phyloP scores from a whole-genome alignment of 768 basidiomycete genomes.

The Wakefieldia striispora region DNA sequence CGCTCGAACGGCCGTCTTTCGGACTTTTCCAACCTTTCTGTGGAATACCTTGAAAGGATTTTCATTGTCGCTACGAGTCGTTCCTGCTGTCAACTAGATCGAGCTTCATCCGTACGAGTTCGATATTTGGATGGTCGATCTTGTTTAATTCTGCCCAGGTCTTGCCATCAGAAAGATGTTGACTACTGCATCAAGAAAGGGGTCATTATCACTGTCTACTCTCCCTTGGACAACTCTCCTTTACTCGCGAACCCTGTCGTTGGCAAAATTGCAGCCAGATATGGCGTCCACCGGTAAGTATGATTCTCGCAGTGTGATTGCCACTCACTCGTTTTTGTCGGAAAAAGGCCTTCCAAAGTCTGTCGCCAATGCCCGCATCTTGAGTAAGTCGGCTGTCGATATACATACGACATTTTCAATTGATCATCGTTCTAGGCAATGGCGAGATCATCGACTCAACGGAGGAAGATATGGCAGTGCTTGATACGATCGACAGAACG shows the following conservation, averaged over 20 bases:
- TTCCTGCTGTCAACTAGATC: slow-evolving; percentile 78
- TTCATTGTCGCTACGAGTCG: slow-evolving; percentile 48
- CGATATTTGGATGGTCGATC: background rate
- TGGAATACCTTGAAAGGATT: slow-evolving; percentile 58
- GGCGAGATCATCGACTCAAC: slow-evolving; percentile 55
- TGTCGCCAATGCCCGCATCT: slow-evolving; percentile 63
- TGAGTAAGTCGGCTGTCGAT: slow-evolving; percentile 31
- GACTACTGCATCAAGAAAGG: slow-evolving; percentile 57
- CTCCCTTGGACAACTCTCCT: slow-evolving; percentile 69
- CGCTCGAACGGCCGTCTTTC: background rate
- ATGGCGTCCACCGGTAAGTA: slow-evolving; percentile 46
- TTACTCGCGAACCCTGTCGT: slow-evolving; percentile 59
- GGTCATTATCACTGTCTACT: slow-evolving; percentile 72
- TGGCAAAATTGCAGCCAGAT: slow-evolving; percentile 54
- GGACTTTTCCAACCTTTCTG: slow-evolving; percentile 69
- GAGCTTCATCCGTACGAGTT: slow-evolving; percentile 60
- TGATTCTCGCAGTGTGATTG: background rate
- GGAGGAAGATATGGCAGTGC: slow-evolving; percentile 54
- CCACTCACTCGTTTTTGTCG: background rate
- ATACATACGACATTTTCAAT: background rate
- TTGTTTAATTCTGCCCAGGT: slow-evolving; percentile 31
- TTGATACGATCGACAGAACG: slow-evolving; percentile 56
- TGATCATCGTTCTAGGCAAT: slow-evolving; percentile 40
- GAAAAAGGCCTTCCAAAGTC: slow-evolving; percentile 66
- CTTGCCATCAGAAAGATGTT: slow-evolving; percentile 62